Evolutionary conservation across 176 grass and related monocot species (phyloP), one percentile per base, ranked within the genome.

Genomic region (Avena sativa): DNA sequence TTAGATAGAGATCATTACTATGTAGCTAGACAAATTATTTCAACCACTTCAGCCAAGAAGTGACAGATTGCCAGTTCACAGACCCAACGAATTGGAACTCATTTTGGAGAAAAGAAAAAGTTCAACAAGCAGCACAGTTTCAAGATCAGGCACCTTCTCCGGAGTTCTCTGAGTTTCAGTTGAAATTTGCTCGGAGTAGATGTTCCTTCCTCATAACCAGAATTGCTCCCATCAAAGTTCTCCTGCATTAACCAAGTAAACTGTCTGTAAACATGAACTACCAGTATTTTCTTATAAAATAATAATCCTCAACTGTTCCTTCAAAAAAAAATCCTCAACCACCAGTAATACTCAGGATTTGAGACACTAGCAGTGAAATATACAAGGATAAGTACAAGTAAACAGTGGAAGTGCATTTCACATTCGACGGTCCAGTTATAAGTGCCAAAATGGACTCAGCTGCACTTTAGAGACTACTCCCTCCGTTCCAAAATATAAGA

Each of bases 131-230:
- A 43, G 26, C 12, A 25, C 5, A 19, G 71, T 68, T 80, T 75
- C 48, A 62, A 78, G 80, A 49, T 9, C 20, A 81, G 49, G 61
- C 81, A 92, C 96, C 93, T 98, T 87, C 64, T 92, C 26, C 87
- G 78, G 65, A 98, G 46, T 73, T 98, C 91, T 80, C 83, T 95
- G 12, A 98, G 90, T 86, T 91, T 98, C n/a, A 88, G 50, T 71
- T 80, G 93, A 8, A 98, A 89, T 80, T 87, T 95, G 62, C 87
- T 95, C 53, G 91, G 83, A 55, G 90, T 88, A n/a, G 93, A 87
- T 52, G 88, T 76, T 58, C 81, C 89, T 79, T 92, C 95, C 40
- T 93, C 84, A 40, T 83, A 88, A 44, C 46, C 65, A 79, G 76
- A 21, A 71, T 79, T 85, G 32, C 79, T 92, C 5, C 81, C 90